Evolutionary conservation across 768 basidiomycete genomes (phyloP).

Genomic region (Asterophora lycoperdoides): DNA sequence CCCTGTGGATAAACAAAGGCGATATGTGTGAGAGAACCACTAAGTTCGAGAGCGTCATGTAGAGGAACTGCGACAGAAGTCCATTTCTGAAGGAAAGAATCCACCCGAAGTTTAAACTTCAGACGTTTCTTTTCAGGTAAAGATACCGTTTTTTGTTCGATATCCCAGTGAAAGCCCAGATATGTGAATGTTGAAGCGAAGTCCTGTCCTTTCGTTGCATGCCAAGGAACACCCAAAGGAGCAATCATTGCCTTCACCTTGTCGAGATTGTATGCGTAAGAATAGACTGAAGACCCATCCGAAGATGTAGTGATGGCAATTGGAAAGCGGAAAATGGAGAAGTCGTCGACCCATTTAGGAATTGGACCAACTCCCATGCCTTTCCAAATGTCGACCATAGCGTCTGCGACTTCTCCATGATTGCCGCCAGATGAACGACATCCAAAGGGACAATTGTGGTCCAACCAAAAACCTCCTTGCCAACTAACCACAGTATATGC

Average conservation of each 20-base stretch:
- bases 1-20: constrained; percentile 27
- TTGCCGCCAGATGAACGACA: constrained; percentile 19
- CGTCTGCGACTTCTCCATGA: constrained; percentile 18
- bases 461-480: constrained; percentile 15
- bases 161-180: constrained; percentile 28
- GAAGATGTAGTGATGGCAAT: too few species aligned
- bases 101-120: constrained; percentile 18
- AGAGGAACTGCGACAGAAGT: neutral
- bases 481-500: constrained; percentile 23
- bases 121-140: constrained; percentile 23
- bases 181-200: constrained; percentile 20
- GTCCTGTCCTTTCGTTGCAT: constrained; percentile 20
- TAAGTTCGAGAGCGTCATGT: constrained; percentile 17
- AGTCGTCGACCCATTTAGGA: constrained; percentile 32
- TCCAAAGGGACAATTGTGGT: constrained; percentile 22
- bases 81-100: constrained; percentile 10
- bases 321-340: constrained; percentile 18
- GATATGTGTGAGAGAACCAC: constrained; percentile 30
- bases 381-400: constrained; percentile 21
- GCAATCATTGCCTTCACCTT: constrained; percentile 5
- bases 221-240: constrained; percentile 22
- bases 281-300: neutral
- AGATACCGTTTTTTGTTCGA: constrained; percentile 17
- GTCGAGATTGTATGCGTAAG: constrained; percentile 3
- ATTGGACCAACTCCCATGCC: constrained; percentile 11